Percentiles rank a stretch among this genome's conserved stretches.
These are phyloP conservation scores for Heterotrichella gracilis DNA, from an alignment of 352 stramenopile genomes.

Conservation along the genomic window DNA sequence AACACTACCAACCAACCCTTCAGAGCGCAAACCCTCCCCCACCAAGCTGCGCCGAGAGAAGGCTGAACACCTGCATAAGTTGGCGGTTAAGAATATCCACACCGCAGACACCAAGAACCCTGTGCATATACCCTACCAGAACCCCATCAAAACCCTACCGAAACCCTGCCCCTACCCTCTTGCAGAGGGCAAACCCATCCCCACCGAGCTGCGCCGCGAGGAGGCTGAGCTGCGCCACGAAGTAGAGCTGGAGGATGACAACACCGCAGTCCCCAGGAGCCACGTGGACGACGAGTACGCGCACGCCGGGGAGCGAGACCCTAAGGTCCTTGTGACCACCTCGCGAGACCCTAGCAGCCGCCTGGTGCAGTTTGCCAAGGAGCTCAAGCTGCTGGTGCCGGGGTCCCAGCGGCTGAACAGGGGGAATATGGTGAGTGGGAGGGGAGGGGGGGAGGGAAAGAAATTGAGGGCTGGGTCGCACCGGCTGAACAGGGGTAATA, in stretches of 20 bases:
- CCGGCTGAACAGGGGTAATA: conserved; percentile 80
- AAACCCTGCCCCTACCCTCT: too few relatives aligned
- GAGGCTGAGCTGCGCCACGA: conserved; percentile 58
- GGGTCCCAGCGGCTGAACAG: conserved; percentile 88
- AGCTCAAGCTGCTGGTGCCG: conserved; percentile 84
- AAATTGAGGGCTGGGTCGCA: conserved; percentile 86
- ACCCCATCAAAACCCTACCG: too few relatives aligned
- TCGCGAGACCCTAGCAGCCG: conserved; percentile 69
- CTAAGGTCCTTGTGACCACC: conserved; percentile 87
- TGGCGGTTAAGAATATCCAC: too few relatives aligned
- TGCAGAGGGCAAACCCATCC: conserved; percentile 55
- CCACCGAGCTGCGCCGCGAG: conserved; percentile 67
- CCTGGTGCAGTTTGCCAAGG: conserved; percentile 97
- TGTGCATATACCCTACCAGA: too few relatives aligned
- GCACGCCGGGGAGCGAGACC: conserved; percentile 71
- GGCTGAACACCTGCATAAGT: too few relatives aligned
- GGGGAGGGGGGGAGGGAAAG: conserved; percentile 80
- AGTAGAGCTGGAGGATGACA: conserved; percentile 52
- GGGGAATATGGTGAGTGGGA: conserved; percentile 61
- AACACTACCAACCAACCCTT: too few relatives aligned
- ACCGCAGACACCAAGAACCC: too few relatives aligned
- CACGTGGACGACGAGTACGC: conserved; percentile 97
- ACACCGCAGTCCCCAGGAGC: conserved; percentile 34
- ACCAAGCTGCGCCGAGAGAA: too few relatives aligned
- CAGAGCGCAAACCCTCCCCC: too few relatives aligned